Conservation (phyloP, 371 early-diverging fungal species). For the Fennellomyces sp. region DNA sequence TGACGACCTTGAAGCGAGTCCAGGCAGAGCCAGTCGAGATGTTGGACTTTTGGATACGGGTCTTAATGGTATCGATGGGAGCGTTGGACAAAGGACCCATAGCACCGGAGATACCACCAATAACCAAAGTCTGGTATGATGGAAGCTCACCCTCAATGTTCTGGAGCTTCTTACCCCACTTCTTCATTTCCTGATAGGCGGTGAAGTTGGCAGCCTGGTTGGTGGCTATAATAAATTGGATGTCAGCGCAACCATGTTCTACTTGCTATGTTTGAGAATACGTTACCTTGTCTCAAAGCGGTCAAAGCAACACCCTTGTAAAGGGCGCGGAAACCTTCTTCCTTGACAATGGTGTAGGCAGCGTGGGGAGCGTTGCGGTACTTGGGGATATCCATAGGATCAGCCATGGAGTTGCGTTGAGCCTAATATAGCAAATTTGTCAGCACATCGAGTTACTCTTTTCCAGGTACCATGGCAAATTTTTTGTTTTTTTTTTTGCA, state of each 20-base stretch:
- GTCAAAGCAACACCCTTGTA: constrained; percentile 96
- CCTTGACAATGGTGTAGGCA: constrained; percentile 89
- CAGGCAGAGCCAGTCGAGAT: constrained; percentile 75
- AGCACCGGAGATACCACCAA: constrained; percentile 95
- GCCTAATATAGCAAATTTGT: constrained; percentile 43
- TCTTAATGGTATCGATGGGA: constrained; percentile 98
- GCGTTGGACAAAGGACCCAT: constrained; percentile 97
- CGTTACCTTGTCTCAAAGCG: constrained; percentile 90
- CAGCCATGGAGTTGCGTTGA: constrained; percentile 94
- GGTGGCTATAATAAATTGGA: constrained; percentile 64
- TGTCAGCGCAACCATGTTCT: not conserved
- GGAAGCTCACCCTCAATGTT: constrained; percentile 79
- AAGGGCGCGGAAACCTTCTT: constrained; percentile 90
- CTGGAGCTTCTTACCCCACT: constrained; percentile 63
- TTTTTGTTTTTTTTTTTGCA: too few species aligned
- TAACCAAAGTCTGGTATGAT: constrained; percentile 87
- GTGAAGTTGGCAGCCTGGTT: constrained; percentile 99
- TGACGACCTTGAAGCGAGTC: constrained; percentile 78
- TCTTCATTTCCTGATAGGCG: constrained; percentile 93
- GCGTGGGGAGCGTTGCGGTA: constrained; percentile 95
- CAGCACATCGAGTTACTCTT: not conserved
- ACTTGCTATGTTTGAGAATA: too few species aligned
- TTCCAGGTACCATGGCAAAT: too few species aligned
- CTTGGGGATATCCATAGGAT: constrained; percentile 96
- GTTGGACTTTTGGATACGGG: constrained; percentile 91